Conservation (phyloP, 805 yeast genomes). For the Candida nemodendra region DNA sequence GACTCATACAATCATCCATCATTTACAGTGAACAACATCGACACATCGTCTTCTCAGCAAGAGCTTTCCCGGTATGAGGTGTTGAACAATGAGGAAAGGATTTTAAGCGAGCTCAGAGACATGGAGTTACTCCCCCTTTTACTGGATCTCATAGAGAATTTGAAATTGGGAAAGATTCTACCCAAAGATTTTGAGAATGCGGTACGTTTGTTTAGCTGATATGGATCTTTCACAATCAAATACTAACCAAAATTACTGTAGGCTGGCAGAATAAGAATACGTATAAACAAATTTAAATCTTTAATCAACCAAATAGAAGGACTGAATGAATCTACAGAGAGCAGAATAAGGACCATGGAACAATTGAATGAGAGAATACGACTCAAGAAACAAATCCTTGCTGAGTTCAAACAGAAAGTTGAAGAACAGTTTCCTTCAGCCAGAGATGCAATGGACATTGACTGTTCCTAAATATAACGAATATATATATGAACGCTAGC, state of each 20-base stretch:
- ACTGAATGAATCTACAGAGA: constrained; percentile 41
- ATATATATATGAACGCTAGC: no score
- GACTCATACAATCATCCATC: constrained; percentile 8
- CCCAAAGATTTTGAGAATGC: constrained; percentile 45
- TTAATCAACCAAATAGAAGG: constrained; percentile 44
- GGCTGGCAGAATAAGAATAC: constrained; percentile 45
- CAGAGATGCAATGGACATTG: constrained; percentile 1
- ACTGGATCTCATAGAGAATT: constrained; percentile 39
- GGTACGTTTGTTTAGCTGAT: constrained; percentile 23
- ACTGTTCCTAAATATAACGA: no score
- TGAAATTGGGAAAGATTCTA: constrained; percentile 38
- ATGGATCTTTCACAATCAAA: constrained; percentile 4
- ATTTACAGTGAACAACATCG: constrained; percentile 8
- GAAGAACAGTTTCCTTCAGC: constrained; percentile 3
- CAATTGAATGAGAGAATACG: constrained; percentile 33
- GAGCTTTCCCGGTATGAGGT: constrained; percentile 17
- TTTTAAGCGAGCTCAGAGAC: constrained; percentile 32
- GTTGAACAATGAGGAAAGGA: constrained; percentile 20
- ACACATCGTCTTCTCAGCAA: constrained; percentile 11
- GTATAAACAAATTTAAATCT: constrained; percentile 37
- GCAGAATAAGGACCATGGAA: constrained; percentile 33
- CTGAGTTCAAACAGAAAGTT: constrained; percentile 21
- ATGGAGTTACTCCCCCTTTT: constrained; percentile 40
- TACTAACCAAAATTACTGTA: constrained; percentile 5
- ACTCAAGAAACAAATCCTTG: constrained; percentile 26